Conservation (phyloP, 805 yeast species). For the Starmerella bacillaris region DNA sequence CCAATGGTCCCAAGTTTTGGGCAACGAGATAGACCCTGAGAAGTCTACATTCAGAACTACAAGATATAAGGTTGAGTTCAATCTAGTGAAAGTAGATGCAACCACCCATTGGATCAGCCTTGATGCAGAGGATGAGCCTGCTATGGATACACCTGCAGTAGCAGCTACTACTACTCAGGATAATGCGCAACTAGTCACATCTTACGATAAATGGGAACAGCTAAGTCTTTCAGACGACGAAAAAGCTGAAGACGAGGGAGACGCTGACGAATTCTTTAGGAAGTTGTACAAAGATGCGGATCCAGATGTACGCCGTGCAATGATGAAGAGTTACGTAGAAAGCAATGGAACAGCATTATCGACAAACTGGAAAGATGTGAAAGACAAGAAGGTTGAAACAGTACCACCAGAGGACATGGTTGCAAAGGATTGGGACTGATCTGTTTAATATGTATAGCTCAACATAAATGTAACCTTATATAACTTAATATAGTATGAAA, state of each 20-base stretch:
- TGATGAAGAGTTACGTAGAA: slow-evolving; percentile 92
- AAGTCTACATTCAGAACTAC: slow-evolving; percentile 35
- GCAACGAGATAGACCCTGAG: slow-evolving; percentile 33
- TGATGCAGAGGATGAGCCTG: background rate
- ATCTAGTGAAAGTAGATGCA: slow-evolving; percentile 33
- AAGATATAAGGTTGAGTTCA: slow-evolving; percentile 58
- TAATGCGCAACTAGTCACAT: slow-evolving; percentile 24
- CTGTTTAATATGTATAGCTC: too few species aligned
- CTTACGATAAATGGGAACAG: slow-evolving; percentile 57
- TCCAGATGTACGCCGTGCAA: slow-evolving; percentile 75
- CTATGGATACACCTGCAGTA: background rate
- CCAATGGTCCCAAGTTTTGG: slow-evolving; percentile 40
- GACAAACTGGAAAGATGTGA: slow-evolving; percentile 85
- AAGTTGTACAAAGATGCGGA: slow-evolving; percentile 61
- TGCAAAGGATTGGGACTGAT: slow-evolving; percentile 28
- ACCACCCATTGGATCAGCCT: slow-evolving; percentile 10
- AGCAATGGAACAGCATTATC: slow-evolving; percentile 86
- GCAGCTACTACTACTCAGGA: slow-evolving; percentile 46
- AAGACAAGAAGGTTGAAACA: slow-evolving; percentile 42
- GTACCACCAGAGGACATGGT: slow-evolving; percentile 62
- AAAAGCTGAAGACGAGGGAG: slow-evolving; percentile 30
- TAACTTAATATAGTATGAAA: too few species aligned
- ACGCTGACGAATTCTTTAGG: slow-evolving; percentile 46
- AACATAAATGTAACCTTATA: too few species aligned
- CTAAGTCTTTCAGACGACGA: slow-evolving; percentile 23